Conservation (phyloP, 768 basidiomycete genomes). For the Pisolithus microcarpus region DNA sequence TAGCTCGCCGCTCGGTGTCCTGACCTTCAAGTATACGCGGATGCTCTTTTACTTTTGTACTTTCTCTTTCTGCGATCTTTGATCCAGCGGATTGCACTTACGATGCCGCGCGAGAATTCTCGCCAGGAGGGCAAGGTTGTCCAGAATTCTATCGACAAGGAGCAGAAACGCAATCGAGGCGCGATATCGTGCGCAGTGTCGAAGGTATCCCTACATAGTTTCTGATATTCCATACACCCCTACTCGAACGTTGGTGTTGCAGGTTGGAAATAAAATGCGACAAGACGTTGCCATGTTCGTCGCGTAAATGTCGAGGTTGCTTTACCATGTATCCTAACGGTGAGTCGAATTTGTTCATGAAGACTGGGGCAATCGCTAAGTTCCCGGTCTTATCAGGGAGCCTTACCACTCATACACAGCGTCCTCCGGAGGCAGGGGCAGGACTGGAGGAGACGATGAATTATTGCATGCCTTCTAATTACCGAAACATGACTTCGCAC, state of each 20-base stretch:
- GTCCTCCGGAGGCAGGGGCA: conserved; percentile 38
- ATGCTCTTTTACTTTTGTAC: background rate
- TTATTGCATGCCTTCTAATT: conserved; percentile 70
- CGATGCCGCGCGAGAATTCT: conserved; percentile 45
- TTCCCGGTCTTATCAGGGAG: conserved; percentile 32
- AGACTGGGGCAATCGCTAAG: background rate
- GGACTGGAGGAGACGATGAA: conserved; percentile 61
- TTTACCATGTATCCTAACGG: conserved; percentile 73
- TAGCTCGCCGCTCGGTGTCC: too few relatives aligned
- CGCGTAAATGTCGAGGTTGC: conserved; percentile 67
- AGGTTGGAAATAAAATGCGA: conserved; percentile 71
- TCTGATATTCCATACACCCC: background rate
- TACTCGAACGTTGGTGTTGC: background rate
- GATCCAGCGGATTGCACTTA: background rate
- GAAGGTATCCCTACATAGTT: conserved; percentile 36
- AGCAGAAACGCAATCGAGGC: conserved; percentile 58
- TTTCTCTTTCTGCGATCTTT: background rate
- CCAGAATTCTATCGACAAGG: conserved; percentile 55
- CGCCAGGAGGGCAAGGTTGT: conserved; percentile 26
- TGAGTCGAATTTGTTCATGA: background rate
- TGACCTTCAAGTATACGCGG: background rate
- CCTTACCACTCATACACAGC: conserved; percentile 61
- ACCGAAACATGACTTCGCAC: conserved; percentile 52
- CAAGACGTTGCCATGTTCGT: conserved; percentile 52
- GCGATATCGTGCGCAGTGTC: conserved; percentile 48